Evolutionary conservation across 2,329 filamentous ascomycete species (phyloP), one percentile per base, ranked within the genome.

Genomic region (Pseudogymnoascus sp.): DNA sequence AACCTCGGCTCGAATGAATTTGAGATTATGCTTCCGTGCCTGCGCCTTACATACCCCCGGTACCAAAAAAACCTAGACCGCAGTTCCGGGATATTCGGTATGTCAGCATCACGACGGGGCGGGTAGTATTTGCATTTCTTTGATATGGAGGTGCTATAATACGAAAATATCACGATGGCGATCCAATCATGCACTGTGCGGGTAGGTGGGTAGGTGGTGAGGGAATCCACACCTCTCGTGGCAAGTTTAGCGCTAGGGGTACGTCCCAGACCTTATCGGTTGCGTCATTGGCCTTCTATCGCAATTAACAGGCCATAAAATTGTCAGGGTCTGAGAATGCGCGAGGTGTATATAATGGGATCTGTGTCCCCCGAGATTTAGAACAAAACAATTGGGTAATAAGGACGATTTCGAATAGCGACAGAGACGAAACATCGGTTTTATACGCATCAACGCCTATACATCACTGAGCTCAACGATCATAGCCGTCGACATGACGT

Each of bases 71-170:
- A 30, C 25, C 25, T 18, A 54, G 25, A 30, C 43, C 43, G 25
- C 43, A 11, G 43, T 25, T 54, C 25, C 43, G 43, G 43, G 43
- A 54, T 54, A 54, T 30, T 54, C 43, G 47, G 28, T 54, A 54
- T 18, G 47, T 32, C 8, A 54, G n/a, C 47, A 54, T 6, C 5
- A 22, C 14, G 41, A 4, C 11, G 28, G 41, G 28, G n/a, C 8
- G 47, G 43, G 18, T 18, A 30, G 47, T 54, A 54, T 54, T 54
- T 54, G 47, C 28, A 54, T 54, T 54, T 54, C 47, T 18, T 4
- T 20, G 47, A 54, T 32, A 6, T 30, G 25, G 47, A 8, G n/a
- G 12, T 32, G 5, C 14, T n/a, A 9, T 32, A 54, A 54, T 54
- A 54, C 47, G 28, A 32, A 18, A 32, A 54, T 54, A 54, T 32